Conservation (phyloP, 768 basidiomycete species). For the Holtermanniella nyarrowii region DNA sequence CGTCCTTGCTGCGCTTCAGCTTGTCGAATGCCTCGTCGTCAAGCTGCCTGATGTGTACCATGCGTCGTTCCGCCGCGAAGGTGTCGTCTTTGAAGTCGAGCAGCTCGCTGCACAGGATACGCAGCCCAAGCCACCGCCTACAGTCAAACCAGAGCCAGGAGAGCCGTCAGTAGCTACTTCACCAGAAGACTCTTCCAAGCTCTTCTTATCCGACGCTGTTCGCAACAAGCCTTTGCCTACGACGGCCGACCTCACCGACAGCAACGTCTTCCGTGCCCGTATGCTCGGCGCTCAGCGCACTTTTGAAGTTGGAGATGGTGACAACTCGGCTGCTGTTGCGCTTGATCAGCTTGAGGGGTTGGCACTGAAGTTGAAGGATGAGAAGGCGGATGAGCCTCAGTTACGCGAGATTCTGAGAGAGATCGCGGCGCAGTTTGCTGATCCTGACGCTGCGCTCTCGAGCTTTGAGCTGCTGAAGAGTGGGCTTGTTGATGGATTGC, state of each 20-base stretch:
- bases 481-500: constrained; percentile 76
- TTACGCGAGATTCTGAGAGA: constrained; percentile 55
- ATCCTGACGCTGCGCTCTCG: constrained; percentile 55
- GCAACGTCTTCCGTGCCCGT: constrained; percentile 80
- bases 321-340: constrained; percentile 53
- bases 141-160: constrained; percentile 26
- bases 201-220: constrained; percentile 10
- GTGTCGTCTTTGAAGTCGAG: constrained; percentile 92
- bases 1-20: constrained; percentile 78
- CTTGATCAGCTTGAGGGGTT: constrained; percentile 49
- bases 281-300: constrained; percentile 78
- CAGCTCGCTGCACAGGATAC: constrained; percentile 53
- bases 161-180: constrained; percentile 9
- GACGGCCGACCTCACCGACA: constrained; percentile 64
- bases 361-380: constrained; percentile 54
- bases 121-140: constrained; percentile 10
- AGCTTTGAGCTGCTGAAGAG: constrained; percentile 94
- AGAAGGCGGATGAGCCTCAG: constrained; percentile 54
- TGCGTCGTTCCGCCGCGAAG: constrained; percentile 83
- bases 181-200: background rate
- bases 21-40: constrained; percentile 77
- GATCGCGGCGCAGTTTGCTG: constrained; percentile 70
- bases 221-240: constrained; percentile 21
- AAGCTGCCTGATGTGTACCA: constrained; percentile 78
- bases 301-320: constrained; percentile 28